These are phyloP conservation scores for Phanerodontia chrysosporium DNA, from an alignment of 768 basidiomycete genomes.

Conservation along the genomic window DNA sequence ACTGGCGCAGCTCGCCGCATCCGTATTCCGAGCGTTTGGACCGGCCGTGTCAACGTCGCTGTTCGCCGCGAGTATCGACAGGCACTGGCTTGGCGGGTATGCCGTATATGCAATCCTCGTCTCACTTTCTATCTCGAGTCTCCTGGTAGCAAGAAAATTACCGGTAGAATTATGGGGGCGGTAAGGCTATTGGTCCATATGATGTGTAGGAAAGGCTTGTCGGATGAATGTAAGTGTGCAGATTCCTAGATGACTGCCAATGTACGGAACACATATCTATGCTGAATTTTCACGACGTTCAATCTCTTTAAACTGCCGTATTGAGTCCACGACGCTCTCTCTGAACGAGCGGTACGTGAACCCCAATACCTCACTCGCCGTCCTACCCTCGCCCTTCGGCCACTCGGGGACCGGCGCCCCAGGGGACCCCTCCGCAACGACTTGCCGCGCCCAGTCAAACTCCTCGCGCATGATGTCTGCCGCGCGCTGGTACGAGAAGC, in stretches of 20 bases:
- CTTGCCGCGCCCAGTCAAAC: background rate
- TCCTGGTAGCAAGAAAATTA: conserved; percentile 17
- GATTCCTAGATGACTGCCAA: too few relatives aligned
- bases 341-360: conserved; percentile 16
- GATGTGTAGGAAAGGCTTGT: too few relatives aligned
- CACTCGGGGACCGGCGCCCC: background rate
- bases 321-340: conserved; percentile 16
- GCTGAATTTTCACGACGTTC: background rate
- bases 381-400: conserved; percentile 8
- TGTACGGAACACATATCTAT: background rate
- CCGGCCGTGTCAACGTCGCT: conserved; percentile 53
- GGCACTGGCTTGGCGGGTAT: conserved; percentile 41
- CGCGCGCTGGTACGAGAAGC: conserved; percentile 7
- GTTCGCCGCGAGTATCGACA: conserved; percentile 48
- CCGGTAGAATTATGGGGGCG: conserved; percentile 19
- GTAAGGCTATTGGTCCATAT: background rate
- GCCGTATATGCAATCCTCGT: conserved; percentile 31
- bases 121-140: conserved; percentile 10
- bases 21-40: conserved; percentile 45
- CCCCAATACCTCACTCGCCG: conserved; percentile 14
- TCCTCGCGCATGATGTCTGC: conserved; percentile 3
- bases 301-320: conserved; percentile 19
- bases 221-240: too few relatives aligned
- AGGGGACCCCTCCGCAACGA: conserved; percentile 1
- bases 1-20: conserved; percentile 49